Percentiles rank a stretch among this genome's conserved stretches.
phyloP scores from a whole-genome alignment of 108 stramenopile species.

The Poteriospumella lacustris region DNA sequence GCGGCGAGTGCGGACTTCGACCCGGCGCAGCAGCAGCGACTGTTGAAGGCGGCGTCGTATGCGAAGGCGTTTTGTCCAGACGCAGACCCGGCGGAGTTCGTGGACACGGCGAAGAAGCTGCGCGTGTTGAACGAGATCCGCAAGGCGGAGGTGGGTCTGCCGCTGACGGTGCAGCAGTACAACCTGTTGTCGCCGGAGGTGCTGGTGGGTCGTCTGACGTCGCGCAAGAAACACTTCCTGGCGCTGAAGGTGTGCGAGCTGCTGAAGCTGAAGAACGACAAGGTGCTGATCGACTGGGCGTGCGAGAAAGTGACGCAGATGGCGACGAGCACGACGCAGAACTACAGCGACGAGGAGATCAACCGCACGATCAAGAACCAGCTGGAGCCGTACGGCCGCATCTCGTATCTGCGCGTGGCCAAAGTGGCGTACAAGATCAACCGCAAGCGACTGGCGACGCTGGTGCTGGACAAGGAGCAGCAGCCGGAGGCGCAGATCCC shows the following conservation, averaged over 20 bases:
- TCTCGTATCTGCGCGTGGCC: conserved; percentile 14
- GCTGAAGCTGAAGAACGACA: conserved; percentile 35
- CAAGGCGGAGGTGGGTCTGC: conserved; percentile 65
- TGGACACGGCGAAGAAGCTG: conserved; percentile 66
- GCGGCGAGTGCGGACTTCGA: conserved; percentile 83
- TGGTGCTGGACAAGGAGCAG: conserved; percentile 3
- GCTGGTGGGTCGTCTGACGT: conserved; percentile 43
- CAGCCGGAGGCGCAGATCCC: conserved; percentile 1
- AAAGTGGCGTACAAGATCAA: neutral
- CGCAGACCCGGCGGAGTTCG: conserved; percentile 58
- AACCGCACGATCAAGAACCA: neutral
- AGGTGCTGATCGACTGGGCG: conserved; percentile 54
- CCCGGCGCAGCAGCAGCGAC: conserved; percentile 68
- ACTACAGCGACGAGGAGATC: conserved; percentile 23
- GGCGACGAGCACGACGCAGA: neutral
- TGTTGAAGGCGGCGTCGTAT: conserved; percentile 81
- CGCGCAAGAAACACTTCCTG: conserved; percentile 39
- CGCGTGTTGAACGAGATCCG: conserved; percentile 76
- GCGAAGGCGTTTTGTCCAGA: conserved; percentile 82
- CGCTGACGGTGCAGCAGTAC: conserved; percentile 75
- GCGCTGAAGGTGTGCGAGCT: conserved; percentile 48
- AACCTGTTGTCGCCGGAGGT: conserved; percentile 69
- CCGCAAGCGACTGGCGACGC: neutral
- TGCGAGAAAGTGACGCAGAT: conserved; percentile 32
- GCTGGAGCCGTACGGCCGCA: neutral